phyloP scores from a whole-genome alignment of 257 asterid species.

The Ehretia macrophylla region DNA sequence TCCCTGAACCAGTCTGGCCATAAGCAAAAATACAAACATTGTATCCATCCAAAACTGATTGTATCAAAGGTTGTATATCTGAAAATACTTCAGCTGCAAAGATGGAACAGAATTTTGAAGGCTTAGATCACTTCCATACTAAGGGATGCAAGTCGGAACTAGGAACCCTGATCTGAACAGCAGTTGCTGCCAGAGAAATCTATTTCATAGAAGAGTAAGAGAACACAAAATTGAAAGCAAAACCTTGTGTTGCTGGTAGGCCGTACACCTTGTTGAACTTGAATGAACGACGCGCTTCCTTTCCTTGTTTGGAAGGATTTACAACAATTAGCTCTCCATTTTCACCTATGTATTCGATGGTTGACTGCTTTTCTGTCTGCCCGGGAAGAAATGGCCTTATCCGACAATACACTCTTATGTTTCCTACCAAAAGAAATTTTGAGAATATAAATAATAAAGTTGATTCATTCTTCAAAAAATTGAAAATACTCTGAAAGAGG shows the following conservation, averaged over 20 bases:
- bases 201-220: background rate
- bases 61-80: slow-evolving; percentile 83
- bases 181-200: background rate
- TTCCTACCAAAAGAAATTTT: slow-evolving; percentile 49
- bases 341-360: slow-evolving; percentile 70
- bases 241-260: slow-evolving; percentile 84
- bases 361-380: slow-evolving; percentile 65
- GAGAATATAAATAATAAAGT: slow-evolving; percentile 6
- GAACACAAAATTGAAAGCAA: slow-evolving; percentile 10
- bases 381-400: slow-evolving; percentile 88
- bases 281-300: slow-evolving; percentile 85
- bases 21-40: slow-evolving; percentile 92
- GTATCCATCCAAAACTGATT: slow-evolving; percentile 94
- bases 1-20: slow-evolving; percentile 98
- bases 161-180: background rate
- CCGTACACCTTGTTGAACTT: slow-evolving; percentile 76
- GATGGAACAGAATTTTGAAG: slow-evolving; percentile 8
- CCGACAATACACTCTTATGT: slow-evolving; percentile 91
- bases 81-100: slow-evolving; percentile 70
- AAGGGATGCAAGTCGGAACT: background rate
- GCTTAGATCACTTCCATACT: slow-evolving; percentile 3
- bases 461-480: background rate
- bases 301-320: slow-evolving; percentile 87
- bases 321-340: slow-evolving; percentile 67
- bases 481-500: background rate